Evolutionary conservation across 805 yeast species (phyloP), one percentile per base, ranked within the genome.

Genomic region (Cyberlindnera nakhonratchasimensis): DNA sequence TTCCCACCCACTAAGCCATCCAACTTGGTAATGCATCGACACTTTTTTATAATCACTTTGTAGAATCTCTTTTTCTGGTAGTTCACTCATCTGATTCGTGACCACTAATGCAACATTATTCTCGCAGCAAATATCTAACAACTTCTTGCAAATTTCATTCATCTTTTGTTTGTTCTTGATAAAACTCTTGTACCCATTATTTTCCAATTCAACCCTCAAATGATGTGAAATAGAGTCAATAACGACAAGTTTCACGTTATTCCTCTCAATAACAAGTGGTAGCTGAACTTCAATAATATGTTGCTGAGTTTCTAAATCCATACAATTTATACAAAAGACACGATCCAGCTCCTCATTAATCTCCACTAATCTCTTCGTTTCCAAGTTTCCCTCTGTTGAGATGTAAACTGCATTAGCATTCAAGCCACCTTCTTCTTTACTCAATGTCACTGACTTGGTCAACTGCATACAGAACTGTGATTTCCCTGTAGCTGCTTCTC

Each of bases 211-310:
- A 1, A 80, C 80, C 43, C 95, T 66, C 24, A 89, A 60, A 59
- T 85, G 95, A 55, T 87, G 96, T 0, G 91, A 80, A 4, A 90
- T 77, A 25, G 96, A 85, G 61, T 91, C 98, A 9, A 90, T 69
- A 2, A 88, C 71, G 0, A 91, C 68, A 22, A 84, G 55, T 32
- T 75, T 81, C 2, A 82, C 67, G 6, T 56, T 51, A 11, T 58
- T 48, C 24, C 65, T 50, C 31, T 65, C 63, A 12, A 80, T 45
- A 22, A 85, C 62, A 2, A 70, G 63, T 0, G 93, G 95, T 5
- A 89, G 64, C 54, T 85, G 93, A 18, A 82, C 80, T 47, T 69
- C 72, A 3, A 86, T 46, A 11, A 86, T 77, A 55, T 84, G 89
- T 48, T 85, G 87, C 54, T 84, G 93, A 28, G 75, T 73, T 35